These are phyloP conservation scores for Fraxinus greggii DNA, from an alignment of 305 asterid genomes.

Conservation along the genomic window DNA sequence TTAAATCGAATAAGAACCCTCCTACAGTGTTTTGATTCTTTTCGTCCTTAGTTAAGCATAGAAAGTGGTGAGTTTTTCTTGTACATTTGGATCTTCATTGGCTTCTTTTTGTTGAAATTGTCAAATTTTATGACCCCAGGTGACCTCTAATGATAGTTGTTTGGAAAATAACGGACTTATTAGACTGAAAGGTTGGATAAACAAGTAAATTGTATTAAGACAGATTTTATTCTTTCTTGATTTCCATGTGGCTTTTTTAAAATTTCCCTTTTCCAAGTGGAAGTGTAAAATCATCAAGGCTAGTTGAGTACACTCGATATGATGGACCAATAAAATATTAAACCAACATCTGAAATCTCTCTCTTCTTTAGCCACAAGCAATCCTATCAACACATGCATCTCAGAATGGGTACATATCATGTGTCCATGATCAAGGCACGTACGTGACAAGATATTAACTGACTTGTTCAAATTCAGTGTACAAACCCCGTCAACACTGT, in stretches of 20 bases:
- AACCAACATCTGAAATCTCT: not conserved
- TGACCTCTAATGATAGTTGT: not conserved
- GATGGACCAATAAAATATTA: not conserved
- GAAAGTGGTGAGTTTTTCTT: not conserved
- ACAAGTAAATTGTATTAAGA: not conserved
- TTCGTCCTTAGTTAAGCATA: constrained; percentile 18
- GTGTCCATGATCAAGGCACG: not conserved
- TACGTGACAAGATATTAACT: not conserved
- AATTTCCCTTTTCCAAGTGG: not conserved
- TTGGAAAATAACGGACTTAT: not conserved
- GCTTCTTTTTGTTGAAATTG: not conserved
- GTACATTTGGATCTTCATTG: constrained; percentile 12
- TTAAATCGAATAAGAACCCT: constrained; percentile 44
- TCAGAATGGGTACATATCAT: not conserved
- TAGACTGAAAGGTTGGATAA: not conserved
- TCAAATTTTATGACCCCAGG: not conserved
- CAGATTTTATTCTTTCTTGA: not conserved
- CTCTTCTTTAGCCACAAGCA: not conserved
- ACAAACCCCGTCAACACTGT: not conserved
- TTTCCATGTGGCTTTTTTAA: not conserved
- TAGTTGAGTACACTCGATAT: not conserved
- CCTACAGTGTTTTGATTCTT: constrained; percentile 25
- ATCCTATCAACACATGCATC: not conserved
- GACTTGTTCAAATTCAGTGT: not conserved
- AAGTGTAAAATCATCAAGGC: not conserved